These are phyloP conservation scores for Rhizopogon vinicolor DNA, from an alignment of 768 basidiomycete species.

Conservation along the genomic window DNA sequence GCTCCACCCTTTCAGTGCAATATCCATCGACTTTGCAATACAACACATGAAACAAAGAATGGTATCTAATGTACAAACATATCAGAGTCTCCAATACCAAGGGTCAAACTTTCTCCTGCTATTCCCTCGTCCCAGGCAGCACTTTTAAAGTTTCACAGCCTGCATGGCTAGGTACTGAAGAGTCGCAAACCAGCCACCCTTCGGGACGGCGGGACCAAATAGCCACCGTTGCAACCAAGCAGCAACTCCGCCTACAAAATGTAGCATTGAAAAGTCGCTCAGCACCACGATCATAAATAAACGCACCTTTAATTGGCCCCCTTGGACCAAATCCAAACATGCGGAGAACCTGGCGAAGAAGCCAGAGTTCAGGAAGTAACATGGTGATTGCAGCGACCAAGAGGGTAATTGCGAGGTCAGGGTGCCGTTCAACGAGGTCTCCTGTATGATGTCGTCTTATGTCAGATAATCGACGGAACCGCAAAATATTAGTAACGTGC, in stretches of 20 bases:
- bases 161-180: too few species aligned
- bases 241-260: not conserved
- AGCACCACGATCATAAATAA: not conserved
- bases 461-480: not conserved
- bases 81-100: too few species aligned
- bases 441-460: conserved; percentile 14
- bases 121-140: too few species aligned
- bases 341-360: conserved; percentile 26
- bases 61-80: too few species aligned
- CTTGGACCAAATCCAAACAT: conserved; percentile 34
- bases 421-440: conserved; percentile 33
- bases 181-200: too few species aligned
- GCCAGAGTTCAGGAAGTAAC: conserved; percentile 26
- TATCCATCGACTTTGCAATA: too few species aligned
- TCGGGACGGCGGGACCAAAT: not conserved
- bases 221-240: not conserved
- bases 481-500: conserved; percentile 8
- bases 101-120: too few species aligned
- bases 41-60: too few species aligned
- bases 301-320: conserved; percentile 29
- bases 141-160: too few species aligned
- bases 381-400: conserved; percentile 1
- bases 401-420: conserved; percentile 16
- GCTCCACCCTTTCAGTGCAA: too few species aligned
- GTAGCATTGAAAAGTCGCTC: not conserved